Base-by-base conservation (phyloP, 306 rosid genomes). In the Acacia melanoxylon region DNA sequence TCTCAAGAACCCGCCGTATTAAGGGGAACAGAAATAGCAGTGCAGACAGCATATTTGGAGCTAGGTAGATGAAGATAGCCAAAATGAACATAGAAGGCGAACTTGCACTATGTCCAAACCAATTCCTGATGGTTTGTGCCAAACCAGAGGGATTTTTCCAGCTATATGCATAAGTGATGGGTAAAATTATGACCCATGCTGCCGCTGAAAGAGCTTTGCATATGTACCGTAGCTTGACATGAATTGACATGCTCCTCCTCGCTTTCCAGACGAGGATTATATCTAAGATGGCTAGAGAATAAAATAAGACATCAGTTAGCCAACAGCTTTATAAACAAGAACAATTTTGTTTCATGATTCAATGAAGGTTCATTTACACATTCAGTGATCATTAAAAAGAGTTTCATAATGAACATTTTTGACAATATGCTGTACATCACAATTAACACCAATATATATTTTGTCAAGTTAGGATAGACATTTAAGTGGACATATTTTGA, bases 51-150 rank as follows among this genome's bases (percentile, higher is more conserved):
- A 95, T 92, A 84, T 95, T 93, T 84, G 99, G 99, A 79, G 97
- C 78, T 78, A 95, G 83, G 89, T 93, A 95, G 74, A 95, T 82
- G 81, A 91, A 83, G 82, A 95, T 76, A 49, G 99, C 96, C 88
- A 93, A 80, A 79, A 95, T 91, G 92, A 93, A 95, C 89, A 93
- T 70, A 74, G 99, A 95, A 76, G 97, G 92, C n/a, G 99, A 95
- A 70, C 88, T 85, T 48, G 90, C 85, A 85, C 94, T 92, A 71
- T 90, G 89, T 68, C 99, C 99, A 82, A 95, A 92, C 99, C 99
- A 95, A 72, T 71, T 86, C 87, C 80, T 93, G 78, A 95, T 89
- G 79, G 97, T 95, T 86, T 88, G 97, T 58, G 88, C 95, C 65
- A 95, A 91, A 24, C 99, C 98, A 70, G 97, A 74, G 66, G 99